Evolutionary conservation across 371 early-diverging fungal species (phyloP), one percentile per base, ranked within the genome.

Genomic region (Apophysomyces elegans): DNA sequence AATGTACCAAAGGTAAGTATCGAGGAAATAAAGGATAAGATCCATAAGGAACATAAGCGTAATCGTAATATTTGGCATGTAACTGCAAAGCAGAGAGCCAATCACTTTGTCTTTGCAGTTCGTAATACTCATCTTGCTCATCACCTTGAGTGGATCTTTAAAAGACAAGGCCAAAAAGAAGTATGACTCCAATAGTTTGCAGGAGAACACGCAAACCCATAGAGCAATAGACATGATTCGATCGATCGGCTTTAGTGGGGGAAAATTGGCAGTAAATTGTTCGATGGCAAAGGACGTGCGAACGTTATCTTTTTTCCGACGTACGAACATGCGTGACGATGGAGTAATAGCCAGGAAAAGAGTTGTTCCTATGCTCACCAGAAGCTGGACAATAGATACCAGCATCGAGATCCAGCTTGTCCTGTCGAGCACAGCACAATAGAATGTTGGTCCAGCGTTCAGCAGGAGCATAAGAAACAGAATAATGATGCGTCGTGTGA

Each of bases 1-100:
- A 46, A 94, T 92, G 70, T 94, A 96, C 95, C 96, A 96, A 45
- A 96, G 82, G 69, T 95, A 96, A 0, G 95, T 93, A 64, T 95
- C 95, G 72, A 95, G 76, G 78, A 95, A 94, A 77, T 92, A 95
- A 32, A 96, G 84, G 7, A 90, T 81, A 44, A 94, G 66, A 61
- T 93, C 89, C 65, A 93, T 85, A 58, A 92, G 71, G 73, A 93
- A 86, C 92, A 95, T 90, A 59, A 93, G 84, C 1, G 84, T 73
- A 35, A 95, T 84, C 0, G 93, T 91, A 56, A 94, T 84, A 47
- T 77, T 74, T 57, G 90, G 88, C 86, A 92, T 91, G 62, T 90
- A 79, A 12, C 73, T 68, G 76, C 93, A 92, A 5, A 92, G 76
- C 14, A 73, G 63, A 1, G 79, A 69, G 4, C 88, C 83, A 43